Conservation (phyloP, 192 early-diverging fungal genomes). For the Lobosporangium transversale region DNA sequence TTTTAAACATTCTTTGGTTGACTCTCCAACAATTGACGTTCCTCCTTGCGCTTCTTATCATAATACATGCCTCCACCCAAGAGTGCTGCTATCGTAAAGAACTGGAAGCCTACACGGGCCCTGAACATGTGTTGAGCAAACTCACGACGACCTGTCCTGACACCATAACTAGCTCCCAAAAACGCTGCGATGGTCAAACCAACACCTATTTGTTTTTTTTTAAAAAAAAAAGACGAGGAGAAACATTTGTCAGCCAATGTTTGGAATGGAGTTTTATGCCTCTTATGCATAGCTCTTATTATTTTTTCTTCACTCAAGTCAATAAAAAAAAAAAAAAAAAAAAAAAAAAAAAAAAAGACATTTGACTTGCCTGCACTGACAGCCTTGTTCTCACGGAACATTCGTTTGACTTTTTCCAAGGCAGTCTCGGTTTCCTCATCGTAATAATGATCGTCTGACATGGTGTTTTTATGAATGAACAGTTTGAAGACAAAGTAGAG, state of each 20-base stretch:
- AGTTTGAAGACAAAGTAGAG: too few species aligned
- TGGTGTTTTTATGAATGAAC: neutral
- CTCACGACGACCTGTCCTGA: constrained; percentile 52
- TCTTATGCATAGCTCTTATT: neutral
- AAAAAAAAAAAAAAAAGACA: too few species aligned
- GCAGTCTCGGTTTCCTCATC: constrained; percentile 48
- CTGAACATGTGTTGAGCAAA: constrained; percentile 53
- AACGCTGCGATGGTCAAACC: constrained; percentile 51
- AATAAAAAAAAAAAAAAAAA: neutral
- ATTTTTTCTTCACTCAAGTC: neutral
- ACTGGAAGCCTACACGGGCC: constrained; percentile 53
- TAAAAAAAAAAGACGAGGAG: neutral
- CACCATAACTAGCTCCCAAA: constrained; percentile 47
- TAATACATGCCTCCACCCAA: constrained; percentile 47
- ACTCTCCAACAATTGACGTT: constrained; percentile 24
- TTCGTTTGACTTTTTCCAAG: constrained; percentile 48
- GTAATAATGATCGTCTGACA: constrained; percentile 42
- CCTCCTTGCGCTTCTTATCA: constrained; percentile 54
- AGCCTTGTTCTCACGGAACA: constrained; percentile 44
- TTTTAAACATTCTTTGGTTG: constrained; percentile 22
- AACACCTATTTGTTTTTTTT: constrained; percentile 22
- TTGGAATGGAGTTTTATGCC: too few species aligned
- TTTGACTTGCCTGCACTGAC: constrained; percentile 44
- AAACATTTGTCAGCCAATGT: too few species aligned
- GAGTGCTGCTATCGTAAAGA: constrained; percentile 38